These are phyloP conservation scores for Pulveroboletus sp. DNA, from an alignment of 1,284 basidiomycete species.

Conservation along the genomic window DNA sequence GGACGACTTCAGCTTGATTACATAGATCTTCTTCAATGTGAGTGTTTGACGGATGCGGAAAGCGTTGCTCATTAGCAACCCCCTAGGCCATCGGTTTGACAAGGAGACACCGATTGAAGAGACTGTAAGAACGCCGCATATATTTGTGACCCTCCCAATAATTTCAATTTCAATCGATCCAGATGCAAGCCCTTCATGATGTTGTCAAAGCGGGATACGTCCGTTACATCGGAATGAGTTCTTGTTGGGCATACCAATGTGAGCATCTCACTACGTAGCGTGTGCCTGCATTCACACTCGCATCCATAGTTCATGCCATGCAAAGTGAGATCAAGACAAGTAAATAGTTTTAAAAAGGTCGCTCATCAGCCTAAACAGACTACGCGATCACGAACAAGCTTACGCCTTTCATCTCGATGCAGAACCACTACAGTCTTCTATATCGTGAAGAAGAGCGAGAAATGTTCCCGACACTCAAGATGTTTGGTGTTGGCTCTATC, in stretches of 20 bases:
- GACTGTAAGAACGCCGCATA: conserved; percentile 23
- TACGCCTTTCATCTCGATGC: conserved; percentile 61
- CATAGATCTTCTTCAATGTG: conserved; percentile 67
- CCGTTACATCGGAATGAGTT: conserved; percentile 59
- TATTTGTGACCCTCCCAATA: neutral
- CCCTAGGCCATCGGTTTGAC: conserved; percentile 34
- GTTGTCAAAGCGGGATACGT: conserved; percentile 55
- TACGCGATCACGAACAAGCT: conserved; percentile 45
- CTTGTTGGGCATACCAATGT: conserved; percentile 45
- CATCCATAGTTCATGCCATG: conserved; percentile 37
- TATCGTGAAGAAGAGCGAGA: conserved; percentile 61
- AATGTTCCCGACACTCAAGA: conserved; percentile 50
- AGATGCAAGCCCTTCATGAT: conserved; percentile 62
- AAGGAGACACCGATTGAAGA: conserved; percentile 37
- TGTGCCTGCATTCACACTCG: conserved; percentile 1
- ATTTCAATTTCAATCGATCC: neutral
- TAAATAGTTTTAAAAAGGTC: neutral
- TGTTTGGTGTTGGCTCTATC: conserved; percentile 43
- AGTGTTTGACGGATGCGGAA: neutral
- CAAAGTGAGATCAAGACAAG: conserved; percentile 31
- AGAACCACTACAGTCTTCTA: conserved; percentile 49
- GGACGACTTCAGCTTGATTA: conserved; percentile 70
- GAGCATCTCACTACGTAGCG: conserved; percentile 6
- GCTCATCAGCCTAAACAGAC: conserved; percentile 16
- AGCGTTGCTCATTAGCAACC: neutral